A percentile compares a stretch with the other conserved stretches of the same genome.
Conservation (phyloP, 305 asterid species). For the Solanum aculeatissimum region DNA sequence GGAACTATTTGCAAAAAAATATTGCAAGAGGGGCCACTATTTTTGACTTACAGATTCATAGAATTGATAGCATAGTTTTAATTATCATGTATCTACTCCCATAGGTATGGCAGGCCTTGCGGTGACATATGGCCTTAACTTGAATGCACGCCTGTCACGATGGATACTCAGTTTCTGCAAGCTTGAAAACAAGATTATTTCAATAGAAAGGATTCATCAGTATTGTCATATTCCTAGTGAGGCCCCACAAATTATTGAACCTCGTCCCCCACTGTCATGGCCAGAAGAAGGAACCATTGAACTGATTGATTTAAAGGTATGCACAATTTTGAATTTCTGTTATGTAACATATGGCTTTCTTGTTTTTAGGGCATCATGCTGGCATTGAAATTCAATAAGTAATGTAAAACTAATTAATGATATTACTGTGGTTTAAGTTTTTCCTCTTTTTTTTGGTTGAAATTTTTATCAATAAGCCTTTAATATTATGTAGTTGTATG, state of each 20-base stretch:
- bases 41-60: not conserved
- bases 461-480: not conserved
- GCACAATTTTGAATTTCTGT: constrained; percentile 1
- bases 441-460: not conserved
- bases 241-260: constrained; percentile 70
- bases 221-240: constrained; percentile 91
- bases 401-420: not conserved
- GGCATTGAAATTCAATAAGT: not conserved
- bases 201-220: constrained; percentile 92
- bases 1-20: not conserved
- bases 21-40: not conserved
- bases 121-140: constrained; percentile 88
- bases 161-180: constrained; percentile 99
- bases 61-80: not conserved
- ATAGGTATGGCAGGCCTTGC: constrained; percentile 99
- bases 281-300: constrained; percentile 79
- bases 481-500: not conserved
- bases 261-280: constrained; percentile 77
- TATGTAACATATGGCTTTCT: not conserved
- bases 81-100: not conserved
- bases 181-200: constrained; percentile 95
- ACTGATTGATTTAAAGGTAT: constrained; percentile 75
- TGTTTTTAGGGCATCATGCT: not conserved
- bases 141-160: constrained; percentile 92
- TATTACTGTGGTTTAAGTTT: not conserved